Percentiles rank a stretch among this genome's conserved stretches.
These are phyloP conservation scores for Crithidia sp. DNA, from an alignment of 208 protist genomes.

Conservation along the genomic window DNA sequence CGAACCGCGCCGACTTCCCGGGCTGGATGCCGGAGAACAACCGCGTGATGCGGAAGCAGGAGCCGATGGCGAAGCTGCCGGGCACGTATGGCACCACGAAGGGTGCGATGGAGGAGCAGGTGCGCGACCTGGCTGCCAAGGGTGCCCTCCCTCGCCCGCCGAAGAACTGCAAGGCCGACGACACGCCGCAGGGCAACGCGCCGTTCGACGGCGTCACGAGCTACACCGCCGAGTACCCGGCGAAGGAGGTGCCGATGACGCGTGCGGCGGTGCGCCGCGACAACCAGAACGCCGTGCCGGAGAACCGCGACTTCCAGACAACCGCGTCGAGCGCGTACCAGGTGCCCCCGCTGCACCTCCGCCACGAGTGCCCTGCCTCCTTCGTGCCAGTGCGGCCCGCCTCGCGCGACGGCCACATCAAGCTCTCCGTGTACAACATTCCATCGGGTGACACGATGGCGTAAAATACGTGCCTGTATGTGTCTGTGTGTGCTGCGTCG, in stretches of 20 bases:
- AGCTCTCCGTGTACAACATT: slow-evolving; percentile 88
- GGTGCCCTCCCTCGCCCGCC: slow-evolving; percentile 70
- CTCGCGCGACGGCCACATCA: slow-evolving; percentile 86
- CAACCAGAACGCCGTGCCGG: slow-evolving; percentile 40
- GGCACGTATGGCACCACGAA: slow-evolving; percentile 87
- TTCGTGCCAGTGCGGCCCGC: slow-evolving; percentile 69
- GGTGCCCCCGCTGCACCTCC: slow-evolving; percentile 59
- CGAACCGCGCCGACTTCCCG: slow-evolving; percentile 88
- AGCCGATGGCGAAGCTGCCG: slow-evolving; percentile 79
- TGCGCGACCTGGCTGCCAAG: slow-evolving; percentile 57
- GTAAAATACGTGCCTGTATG: background rate
- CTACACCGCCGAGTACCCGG: slow-evolving; percentile 88
- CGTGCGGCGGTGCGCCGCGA: slow-evolving; percentile 38
- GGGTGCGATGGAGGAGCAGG: slow-evolving; percentile 77
- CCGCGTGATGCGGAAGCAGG: slow-evolving; percentile 65
- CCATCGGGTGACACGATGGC: slow-evolving; percentile 68
- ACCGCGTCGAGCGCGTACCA: slow-evolving; percentile 63
- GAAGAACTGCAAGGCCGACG: slow-evolving; percentile 77
- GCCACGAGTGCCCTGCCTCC: slow-evolving; percentile 74
- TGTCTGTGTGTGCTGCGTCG: background rate
- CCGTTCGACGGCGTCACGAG: slow-evolving; percentile 88
- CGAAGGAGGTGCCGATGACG: slow-evolving; percentile 74
- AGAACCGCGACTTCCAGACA: slow-evolving; percentile 89
- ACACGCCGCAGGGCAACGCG: slow-evolving; percentile 50
- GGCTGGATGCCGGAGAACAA: slow-evolving; percentile 84